phyloP scores from a whole-genome alignment of 2,329 filamentous ascomycete genomes.

The Penicillium sp. region DNA sequence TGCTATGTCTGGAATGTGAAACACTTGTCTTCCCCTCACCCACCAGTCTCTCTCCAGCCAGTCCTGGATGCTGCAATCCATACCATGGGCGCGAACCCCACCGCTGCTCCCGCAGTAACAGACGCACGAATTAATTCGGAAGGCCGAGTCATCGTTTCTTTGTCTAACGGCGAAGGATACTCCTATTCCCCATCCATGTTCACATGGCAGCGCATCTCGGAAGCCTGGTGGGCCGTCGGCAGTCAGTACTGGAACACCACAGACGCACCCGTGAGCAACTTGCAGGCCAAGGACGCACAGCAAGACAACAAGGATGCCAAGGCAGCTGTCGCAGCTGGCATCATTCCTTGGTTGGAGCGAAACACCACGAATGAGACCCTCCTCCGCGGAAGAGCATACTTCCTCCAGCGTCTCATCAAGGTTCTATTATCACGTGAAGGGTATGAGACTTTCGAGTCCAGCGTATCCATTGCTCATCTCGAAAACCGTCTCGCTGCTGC shows the following conservation, averaged over 20 bases:
- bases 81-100: slow-evolving; percentile 74
- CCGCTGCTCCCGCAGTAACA: slow-evolving; percentile 78
- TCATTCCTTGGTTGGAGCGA: slow-evolving; percentile 88
- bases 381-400: slow-evolving; percentile 86
- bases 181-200: slow-evolving; percentile 83
- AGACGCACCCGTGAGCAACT: slow-evolving; percentile 79
- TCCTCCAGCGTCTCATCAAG: slow-evolving; percentile 88
- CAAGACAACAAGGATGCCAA: slow-evolving; percentile 51
- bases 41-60: slow-evolving; percentile 83
- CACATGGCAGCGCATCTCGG: slow-evolving; percentile 91
- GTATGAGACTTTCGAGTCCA: slow-evolving; percentile 87
- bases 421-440: slow-evolving; percentile 82
- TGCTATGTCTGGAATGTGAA: slow-evolving; percentile 93
- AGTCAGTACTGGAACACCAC: slow-evolving; percentile 99
- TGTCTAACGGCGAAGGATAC: slow-evolving; percentile 94
- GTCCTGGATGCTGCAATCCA: slow-evolving; percentile 83
- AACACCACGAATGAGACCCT: slow-evolving; percentile 93
- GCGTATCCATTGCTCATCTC: slow-evolving; percentile 87
- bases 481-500: slow-evolving; percentile 93
- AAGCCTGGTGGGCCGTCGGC: slow-evolving; percentile 96
- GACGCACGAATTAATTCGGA: slow-evolving; percentile 87
- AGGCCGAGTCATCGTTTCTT: slow-evolving; percentile 81
- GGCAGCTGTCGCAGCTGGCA: slow-evolving; percentile 74
- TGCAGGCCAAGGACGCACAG: slow-evolving; percentile 70
- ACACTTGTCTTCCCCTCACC: slow-evolving; percentile 78